A percentile compares a stretch with the other conserved stretches of the same genome.
Evolutionary conservation across 768 basidiomycete genomes (phyloP).

Genomic region (Favolaschia claudopus): DNA sequence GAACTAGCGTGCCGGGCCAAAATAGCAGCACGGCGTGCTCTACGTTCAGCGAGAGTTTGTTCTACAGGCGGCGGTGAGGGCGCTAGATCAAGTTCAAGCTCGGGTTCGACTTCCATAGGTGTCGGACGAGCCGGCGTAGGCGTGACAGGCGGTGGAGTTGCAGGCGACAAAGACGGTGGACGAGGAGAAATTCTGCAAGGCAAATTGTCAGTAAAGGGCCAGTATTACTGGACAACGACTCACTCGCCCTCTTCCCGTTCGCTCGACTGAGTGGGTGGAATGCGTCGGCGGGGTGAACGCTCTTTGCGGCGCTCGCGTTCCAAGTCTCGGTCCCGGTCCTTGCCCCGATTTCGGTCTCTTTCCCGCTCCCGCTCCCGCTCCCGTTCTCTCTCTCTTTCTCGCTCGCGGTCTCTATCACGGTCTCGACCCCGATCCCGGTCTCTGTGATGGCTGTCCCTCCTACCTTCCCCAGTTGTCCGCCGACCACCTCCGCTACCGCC

Average conservation of each 20-base stretch:
- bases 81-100: conserved; percentile 65
- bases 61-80: conserved; percentile 65
- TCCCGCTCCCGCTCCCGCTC: not conserved
- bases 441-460: conserved; percentile 33
- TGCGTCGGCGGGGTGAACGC: conserved; percentile 25
- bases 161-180: conserved; percentile 36
- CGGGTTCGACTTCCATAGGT: conserved; percentile 44
- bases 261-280: conserved; percentile 29
- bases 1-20: conserved; percentile 61
- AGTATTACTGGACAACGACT: conserved; percentile 50
- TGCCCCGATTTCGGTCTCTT: not conserved
- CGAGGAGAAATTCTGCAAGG: conserved; percentile 71
- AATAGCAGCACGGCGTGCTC: conserved; percentile 79
- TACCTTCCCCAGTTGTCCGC: conserved; percentile 35
- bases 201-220: conserved; percentile 1
- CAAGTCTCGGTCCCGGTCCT: conserved; percentile 31
- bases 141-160: conserved; percentile 32
- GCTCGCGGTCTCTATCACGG: conserved; percentile 32
- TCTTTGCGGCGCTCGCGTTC: conserved; percentile 34
- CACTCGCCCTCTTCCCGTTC: conserved; percentile 95
- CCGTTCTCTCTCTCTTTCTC: conserved; percentile 14
- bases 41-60: conserved; percentile 69
- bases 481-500: conserved; percentile 40
- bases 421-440: conserved; percentile 38
- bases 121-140: conserved; percentile 32